Conservation (phyloP, 2,329 filamentous ascomycete species). For the Elsinoe australis region DNA sequence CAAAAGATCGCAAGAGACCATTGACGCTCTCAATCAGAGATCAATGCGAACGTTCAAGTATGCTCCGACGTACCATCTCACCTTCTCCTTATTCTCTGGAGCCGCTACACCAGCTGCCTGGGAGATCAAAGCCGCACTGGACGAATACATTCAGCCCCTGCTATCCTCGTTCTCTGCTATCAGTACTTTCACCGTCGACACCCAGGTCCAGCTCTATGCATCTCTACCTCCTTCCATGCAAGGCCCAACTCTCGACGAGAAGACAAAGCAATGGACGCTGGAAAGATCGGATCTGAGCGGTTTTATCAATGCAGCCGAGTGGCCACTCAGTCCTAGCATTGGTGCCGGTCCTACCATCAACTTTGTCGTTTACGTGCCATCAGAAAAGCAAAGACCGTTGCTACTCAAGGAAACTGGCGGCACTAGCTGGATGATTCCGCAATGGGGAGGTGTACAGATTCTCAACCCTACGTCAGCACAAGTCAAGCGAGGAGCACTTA, state of each 20-base stretch:
- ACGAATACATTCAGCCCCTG: slow-evolving; percentile 73
- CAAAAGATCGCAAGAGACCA: slow-evolving; percentile 29
- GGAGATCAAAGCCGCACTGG: slow-evolving; percentile 78
- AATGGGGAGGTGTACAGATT: slow-evolving; percentile 79
- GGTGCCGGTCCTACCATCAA: slow-evolving; percentile 90
- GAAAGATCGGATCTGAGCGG: slow-evolving; percentile 81
- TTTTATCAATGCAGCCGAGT: slow-evolving; percentile 96
- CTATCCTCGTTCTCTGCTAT: slow-evolving; percentile 71
- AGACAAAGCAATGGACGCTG: slow-evolving; percentile 56
- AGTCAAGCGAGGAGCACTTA: slow-evolving; percentile 41
- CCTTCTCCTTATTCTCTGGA: slow-evolving; percentile 88
- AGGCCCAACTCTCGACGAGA: slow-evolving; percentile 47
- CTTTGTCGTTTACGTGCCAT: slow-evolving; percentile 84
- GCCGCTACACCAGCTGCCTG: slow-evolving; percentile 72
- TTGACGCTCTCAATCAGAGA: slow-evolving; percentile 54
- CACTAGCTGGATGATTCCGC: slow-evolving; percentile 86
- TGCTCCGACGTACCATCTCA: slow-evolving; percentile 87
- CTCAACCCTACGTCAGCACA: slow-evolving; percentile 48
- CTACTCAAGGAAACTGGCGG: slow-evolving; percentile 51
- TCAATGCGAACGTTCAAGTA: slow-evolving; percentile 84
- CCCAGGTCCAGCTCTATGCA: slow-evolving; percentile 91
- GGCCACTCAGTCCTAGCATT: slow-evolving; percentile 91
- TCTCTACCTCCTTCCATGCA: slow-evolving; percentile 55
- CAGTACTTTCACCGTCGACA: slow-evolving; percentile 93
- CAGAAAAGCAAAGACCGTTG: slow-evolving; percentile 55